phyloP scores from a whole-genome alignment of 768 basidiomycete species.

The Boletus rubescentipes region DNA sequence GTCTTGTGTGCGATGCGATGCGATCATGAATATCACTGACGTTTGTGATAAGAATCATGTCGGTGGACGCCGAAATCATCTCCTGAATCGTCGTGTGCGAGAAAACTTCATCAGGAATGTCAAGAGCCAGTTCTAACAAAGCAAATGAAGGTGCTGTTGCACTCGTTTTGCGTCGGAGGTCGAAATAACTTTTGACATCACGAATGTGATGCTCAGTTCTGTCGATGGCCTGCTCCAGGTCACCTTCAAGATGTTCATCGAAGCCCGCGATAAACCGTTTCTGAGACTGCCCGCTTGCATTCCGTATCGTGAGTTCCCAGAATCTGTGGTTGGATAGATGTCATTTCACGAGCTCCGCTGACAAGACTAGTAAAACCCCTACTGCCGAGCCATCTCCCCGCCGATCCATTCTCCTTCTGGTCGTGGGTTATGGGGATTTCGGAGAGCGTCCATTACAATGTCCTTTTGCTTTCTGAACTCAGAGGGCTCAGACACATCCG shows the following conservation, averaged over 20 bases:
- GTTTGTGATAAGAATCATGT: conserved; percentile 38
- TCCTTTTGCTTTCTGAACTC: conserved; percentile 28
- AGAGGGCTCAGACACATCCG: conserved; percentile 38
- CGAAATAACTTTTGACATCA: conserved; percentile 40
- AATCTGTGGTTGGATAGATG: conserved; percentile 6
- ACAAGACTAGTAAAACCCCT: neutral
- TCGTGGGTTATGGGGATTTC: conserved; percentile 12
- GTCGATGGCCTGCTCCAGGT: conserved; percentile 6
- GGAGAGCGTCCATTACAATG: conserved; percentile 22
- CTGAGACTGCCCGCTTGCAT: conserved; percentile 1
- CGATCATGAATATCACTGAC: conserved; percentile 14
- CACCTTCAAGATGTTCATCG: conserved; percentile 1
- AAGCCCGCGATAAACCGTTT: conserved; percentile 3
- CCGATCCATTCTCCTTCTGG: conserved; percentile 17
- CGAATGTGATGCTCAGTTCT: conserved; percentile 25
- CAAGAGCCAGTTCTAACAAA: conserved; percentile 29
- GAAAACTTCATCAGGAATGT: conserved; percentile 40
- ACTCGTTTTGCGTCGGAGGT: conserved; percentile 39
- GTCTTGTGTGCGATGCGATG: neutral
- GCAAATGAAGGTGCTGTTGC: neutral
- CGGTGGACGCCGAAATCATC: conserved; percentile 29
- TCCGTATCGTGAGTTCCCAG: conserved; percentile 9
- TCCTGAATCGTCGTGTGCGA: conserved; percentile 37
- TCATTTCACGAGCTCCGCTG: neutral
- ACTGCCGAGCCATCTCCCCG: conserved; percentile 17